A percentile compares a stretch with the other conserved stretches of the same genome.
These are phyloP conservation scores for Pseudomassariella vexata DNA, from an alignment of 2,329 filamentous ascomycete genomes.

Conservation along the genomic window DNA sequence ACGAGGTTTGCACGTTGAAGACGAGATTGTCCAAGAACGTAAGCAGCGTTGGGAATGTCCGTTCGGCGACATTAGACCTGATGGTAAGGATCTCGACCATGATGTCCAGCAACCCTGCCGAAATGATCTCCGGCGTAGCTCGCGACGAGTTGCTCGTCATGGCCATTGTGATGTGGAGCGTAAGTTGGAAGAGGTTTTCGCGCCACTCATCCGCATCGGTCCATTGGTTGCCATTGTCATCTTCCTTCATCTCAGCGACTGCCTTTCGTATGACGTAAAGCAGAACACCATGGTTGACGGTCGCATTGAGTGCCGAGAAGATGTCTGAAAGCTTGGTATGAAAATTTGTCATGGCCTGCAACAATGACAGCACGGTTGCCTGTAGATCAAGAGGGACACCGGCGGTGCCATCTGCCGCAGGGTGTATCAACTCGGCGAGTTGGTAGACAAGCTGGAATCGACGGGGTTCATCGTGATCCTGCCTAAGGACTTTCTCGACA, in stretches of 20 bases:
- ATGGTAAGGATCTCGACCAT: constrained; percentile 83
- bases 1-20: constrained; percentile 77
- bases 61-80: constrained; percentile 74
- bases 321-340: constrained; percentile 75
- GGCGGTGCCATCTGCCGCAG: constrained; percentile 62
- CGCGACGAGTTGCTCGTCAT: constrained; percentile 42
- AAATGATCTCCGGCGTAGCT: constrained; percentile 63
- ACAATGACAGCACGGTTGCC: constrained; percentile 70
- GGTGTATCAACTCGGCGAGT: constrained; percentile 84
- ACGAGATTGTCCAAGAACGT: constrained; percentile 85
- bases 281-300: constrained; percentile 91
- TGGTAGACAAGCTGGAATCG: constrained; percentile 88
- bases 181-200: constrained; percentile 80
- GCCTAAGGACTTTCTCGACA: constrained; percentile 75
- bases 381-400: constrained; percentile 72
- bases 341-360: constrained; percentile 82
- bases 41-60: constrained; percentile 77
- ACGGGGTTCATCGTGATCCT: constrained; percentile 84
- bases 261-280: constrained; percentile 90
- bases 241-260: constrained; percentile 69
- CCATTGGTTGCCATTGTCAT: constrained; percentile 51
- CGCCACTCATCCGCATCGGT: constrained; percentile 83
- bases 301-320: constrained; percentile 84
- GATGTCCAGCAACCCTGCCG: constrained; percentile 83
- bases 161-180: constrained; percentile 72